These are phyloP conservation scores for Diaporthe sp. DNA, from an alignment of 2,329 filamentous ascomycete genomes.

Conservation along the genomic window DNA sequence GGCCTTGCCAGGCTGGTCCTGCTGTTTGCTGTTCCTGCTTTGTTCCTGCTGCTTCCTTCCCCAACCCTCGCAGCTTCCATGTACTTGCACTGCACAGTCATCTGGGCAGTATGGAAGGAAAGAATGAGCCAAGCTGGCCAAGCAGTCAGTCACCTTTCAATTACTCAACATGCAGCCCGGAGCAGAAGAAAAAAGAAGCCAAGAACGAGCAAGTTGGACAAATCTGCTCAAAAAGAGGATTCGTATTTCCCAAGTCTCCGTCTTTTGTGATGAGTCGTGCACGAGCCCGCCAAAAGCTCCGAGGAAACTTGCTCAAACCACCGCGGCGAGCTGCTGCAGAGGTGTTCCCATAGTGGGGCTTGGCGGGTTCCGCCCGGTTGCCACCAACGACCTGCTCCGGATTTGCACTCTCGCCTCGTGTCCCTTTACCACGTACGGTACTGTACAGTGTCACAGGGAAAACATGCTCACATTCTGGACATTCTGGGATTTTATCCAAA, in stretches of 20 bases:
- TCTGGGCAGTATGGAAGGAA: not conserved
- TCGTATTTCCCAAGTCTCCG: not conserved
- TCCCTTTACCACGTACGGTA: too few relatives aligned
- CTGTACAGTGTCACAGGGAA: too few relatives aligned
- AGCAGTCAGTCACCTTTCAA: not conserved
- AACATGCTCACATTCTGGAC: slow-evolving; percentile 21
- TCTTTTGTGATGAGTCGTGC: slow-evolving; percentile 16
- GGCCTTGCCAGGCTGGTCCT: not conserved
- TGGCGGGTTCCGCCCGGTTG: slow-evolving; percentile 3
- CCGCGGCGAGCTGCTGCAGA: slow-evolving; percentile 10
- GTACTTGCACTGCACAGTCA: not conserved
- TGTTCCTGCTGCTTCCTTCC: not conserved
- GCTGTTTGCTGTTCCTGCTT: not conserved
- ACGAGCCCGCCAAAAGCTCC: not conserved
- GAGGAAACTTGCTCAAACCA: slow-evolving; percentile 33
- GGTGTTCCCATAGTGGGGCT: slow-evolving; percentile 10
- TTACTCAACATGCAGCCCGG: not conserved
- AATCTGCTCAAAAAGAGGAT: not conserved
- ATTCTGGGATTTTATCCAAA: not conserved
- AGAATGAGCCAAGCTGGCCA: not conserved
- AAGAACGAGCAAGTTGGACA: not conserved
- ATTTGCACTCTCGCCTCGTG: not conserved
- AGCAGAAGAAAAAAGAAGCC: not conserved
- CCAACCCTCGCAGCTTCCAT: not conserved
- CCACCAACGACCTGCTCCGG: slow-evolving; percentile 13